Evolutionary conservation across 1,284 basidiomycete species (phyloP).

Genomic region (Pterulicium gracile): DNA sequence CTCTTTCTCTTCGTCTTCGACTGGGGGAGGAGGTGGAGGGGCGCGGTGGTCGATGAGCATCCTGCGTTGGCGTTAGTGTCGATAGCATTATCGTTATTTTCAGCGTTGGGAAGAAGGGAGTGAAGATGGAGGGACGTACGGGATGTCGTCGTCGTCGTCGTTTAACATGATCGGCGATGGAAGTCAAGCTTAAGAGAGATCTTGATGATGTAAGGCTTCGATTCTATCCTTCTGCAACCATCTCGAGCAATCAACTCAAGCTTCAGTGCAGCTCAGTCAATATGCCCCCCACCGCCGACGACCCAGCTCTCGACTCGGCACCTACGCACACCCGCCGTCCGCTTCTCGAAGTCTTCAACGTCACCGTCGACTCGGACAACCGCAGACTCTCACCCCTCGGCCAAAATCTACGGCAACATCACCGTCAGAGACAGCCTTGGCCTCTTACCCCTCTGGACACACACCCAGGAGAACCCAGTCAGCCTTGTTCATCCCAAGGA

Average conservation of each 20-base stretch:
- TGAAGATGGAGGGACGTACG: slow-evolving; percentile 23
- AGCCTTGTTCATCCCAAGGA: too few relatives aligned
- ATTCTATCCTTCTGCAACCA: too few relatives aligned
- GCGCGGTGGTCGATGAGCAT: slow-evolving; percentile 33
- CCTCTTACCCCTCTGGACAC: too few relatives aligned
- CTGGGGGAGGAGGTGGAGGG: slow-evolving; percentile 5
- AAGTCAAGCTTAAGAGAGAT: too few relatives aligned
- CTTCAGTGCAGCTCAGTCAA: too few relatives aligned
- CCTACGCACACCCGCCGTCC: background rate
- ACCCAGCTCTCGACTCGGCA: too few relatives aligned
- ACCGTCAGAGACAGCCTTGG: too few relatives aligned
- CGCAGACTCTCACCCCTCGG: background rate
- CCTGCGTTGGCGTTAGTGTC: slow-evolving; percentile 17
- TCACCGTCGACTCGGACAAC: background rate
- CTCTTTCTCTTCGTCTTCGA: background rate
- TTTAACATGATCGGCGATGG: background rate
- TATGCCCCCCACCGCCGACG: too few relatives aligned
- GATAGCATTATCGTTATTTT: slow-evolving; percentile 5
- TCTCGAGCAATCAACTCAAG: too few relatives aligned
- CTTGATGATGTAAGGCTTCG: too few relatives aligned
- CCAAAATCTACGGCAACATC: background rate
- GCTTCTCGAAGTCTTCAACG: background rate
- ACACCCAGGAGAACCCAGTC: too few relatives aligned
- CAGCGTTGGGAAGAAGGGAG: too few relatives aligned
- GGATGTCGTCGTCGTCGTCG: slow-evolving; percentile 35